A percentile compares a stretch with the other conserved stretches of the same genome.
These are phyloP conservation scores for Microbotryum lychnidis-dioicae DNA, from an alignment of 1,284 basidiomycete genomes.

Conservation along the genomic window DNA sequence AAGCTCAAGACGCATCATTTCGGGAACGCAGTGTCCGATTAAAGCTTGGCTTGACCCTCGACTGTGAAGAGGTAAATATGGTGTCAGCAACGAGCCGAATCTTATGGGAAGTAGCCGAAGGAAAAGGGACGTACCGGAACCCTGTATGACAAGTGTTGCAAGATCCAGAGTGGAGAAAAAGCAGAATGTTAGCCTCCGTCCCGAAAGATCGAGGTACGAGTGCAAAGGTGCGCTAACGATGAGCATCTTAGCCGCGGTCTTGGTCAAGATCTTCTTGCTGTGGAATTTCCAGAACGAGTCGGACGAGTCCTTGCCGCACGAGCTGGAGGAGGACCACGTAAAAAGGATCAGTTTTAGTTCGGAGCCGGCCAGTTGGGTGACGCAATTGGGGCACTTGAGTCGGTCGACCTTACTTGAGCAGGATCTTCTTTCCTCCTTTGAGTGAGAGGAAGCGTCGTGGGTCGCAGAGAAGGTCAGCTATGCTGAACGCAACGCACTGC, in stretches of 20 bases:
- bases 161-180: too few species aligned
- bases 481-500: not conserved
- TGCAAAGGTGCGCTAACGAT: constrained; percentile 1
- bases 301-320: constrained; percentile 26
- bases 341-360: not conserved
- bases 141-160: too few species aligned
- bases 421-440: constrained; percentile 25
- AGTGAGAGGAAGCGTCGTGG: not conserved
- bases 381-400: not conserved
- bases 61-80: too few species aligned
- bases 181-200: too few species aligned
- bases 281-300: constrained; percentile 32
- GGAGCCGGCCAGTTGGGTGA: not conserved
- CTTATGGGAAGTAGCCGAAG: too few species aligned
- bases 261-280: constrained; percentile 25
- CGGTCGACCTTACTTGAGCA: constrained; percentile 13
- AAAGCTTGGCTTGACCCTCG: too few species aligned
- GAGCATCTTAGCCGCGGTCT: constrained; percentile 21
- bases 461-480: too few species aligned
- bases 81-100: too few species aligned
- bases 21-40: too few species aligned
- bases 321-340: not conserved
- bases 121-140: too few species aligned
- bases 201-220: too few species aligned
- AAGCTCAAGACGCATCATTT: too few species aligned